Conservation (phyloP, 805 yeast species). For the Myxozyma sirexii region DNA sequence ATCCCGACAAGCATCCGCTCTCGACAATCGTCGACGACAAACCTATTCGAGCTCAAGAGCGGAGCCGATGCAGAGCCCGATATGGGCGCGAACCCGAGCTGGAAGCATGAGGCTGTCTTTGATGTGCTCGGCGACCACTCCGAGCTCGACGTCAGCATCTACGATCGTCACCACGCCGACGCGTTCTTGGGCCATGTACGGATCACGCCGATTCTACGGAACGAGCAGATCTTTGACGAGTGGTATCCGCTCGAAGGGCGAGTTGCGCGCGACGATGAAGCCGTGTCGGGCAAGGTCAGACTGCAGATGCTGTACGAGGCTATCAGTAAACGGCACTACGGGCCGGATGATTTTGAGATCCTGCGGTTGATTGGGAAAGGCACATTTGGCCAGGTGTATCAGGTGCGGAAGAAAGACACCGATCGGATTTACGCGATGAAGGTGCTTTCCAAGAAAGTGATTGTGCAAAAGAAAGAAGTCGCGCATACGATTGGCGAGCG, state of each 20-base stretch:
- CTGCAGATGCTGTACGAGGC: conserved; percentile 73
- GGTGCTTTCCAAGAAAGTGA: conserved; percentile 89
- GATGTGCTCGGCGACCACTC: conserved; percentile 86
- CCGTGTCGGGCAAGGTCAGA: conserved; percentile 74
- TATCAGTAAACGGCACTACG: conserved; percentile 73
- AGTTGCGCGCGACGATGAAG: conserved; percentile 58
- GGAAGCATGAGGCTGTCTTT: conserved; percentile 92
- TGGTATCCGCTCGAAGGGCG: conserved; percentile 81
- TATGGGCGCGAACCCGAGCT: conserved; percentile 63
- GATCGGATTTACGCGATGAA: conserved; percentile 96
- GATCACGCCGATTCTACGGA: conserved; percentile 58
- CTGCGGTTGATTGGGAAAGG: conserved; percentile 91
- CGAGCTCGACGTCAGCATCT: conserved; percentile 85
- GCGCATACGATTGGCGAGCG: conserved; percentile 98
- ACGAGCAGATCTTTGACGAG: conserved; percentile 52
- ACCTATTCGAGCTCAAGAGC: conserved; percentile 22
- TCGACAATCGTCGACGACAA: conserved; percentile 30
- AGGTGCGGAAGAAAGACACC: conserved; percentile 89
- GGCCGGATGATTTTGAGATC: conserved; percentile 94
- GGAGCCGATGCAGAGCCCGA: conserved; percentile 23
- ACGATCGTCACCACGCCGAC: conserved; percentile 82
- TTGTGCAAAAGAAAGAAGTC: conserved; percentile 94
- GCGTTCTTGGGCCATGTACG: conserved; percentile 83
- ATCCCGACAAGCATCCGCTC: conserved; percentile 41
- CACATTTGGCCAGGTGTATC: conserved; percentile 96